phyloP scores from a whole-genome alignment of 805 yeast genomes.

The Wickerhamia fluorescens region DNA sequence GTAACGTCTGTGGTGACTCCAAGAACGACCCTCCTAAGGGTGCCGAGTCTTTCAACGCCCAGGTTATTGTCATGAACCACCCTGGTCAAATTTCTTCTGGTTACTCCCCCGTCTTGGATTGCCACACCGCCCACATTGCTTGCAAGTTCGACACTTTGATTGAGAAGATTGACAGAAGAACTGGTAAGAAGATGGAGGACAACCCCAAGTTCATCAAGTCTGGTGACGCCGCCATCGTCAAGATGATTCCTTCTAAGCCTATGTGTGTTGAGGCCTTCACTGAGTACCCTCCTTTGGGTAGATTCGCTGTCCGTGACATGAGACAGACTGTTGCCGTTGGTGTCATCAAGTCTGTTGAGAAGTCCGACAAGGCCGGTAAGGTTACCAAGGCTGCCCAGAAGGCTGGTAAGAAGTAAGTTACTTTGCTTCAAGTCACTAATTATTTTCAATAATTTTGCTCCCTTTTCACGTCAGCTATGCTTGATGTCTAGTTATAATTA shows the following conservation, averaged over 20 bases:
- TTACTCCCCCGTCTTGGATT: conserved; percentile 86
- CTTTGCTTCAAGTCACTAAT: too few species aligned
- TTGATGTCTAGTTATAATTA: too few species aligned
- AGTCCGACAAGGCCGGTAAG: conserved; percentile 83
- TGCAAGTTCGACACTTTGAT: conserved; percentile 76
- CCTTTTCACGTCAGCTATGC: too few species aligned
- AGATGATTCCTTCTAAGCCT: conserved; percentile 38
- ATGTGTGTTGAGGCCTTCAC: conserved; percentile 40
- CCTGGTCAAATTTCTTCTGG: conserved; percentile 90
- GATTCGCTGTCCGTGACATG: conserved; percentile 90
- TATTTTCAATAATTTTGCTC: too few species aligned
- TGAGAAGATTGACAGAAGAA: conserved; percentile 82
- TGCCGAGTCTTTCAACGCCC: conserved; percentile 71
- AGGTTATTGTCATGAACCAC: conserved; percentile 83
- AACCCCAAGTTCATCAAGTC: conserved; percentile 30
- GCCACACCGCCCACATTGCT: conserved; percentile 92
- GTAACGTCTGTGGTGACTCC: conserved; percentile 89
- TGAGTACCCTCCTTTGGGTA: conserved; percentile 40
- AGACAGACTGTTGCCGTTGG: conserved; percentile 99
- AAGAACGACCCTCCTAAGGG: conserved; percentile 84
- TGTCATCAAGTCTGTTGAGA: conserved; percentile 93
- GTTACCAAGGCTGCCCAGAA: conserved; percentile 93
- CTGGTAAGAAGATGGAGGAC: conserved; percentile 29
- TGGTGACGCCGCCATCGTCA: conserved; percentile 35
- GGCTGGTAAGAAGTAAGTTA: conserved; percentile 69